Evolutionary conservation across 2,329 filamentous ascomycete genomes (phyloP), one percentile per base, ranked within the genome.

Genomic region (Cordyceps pruinosa): DNA sequence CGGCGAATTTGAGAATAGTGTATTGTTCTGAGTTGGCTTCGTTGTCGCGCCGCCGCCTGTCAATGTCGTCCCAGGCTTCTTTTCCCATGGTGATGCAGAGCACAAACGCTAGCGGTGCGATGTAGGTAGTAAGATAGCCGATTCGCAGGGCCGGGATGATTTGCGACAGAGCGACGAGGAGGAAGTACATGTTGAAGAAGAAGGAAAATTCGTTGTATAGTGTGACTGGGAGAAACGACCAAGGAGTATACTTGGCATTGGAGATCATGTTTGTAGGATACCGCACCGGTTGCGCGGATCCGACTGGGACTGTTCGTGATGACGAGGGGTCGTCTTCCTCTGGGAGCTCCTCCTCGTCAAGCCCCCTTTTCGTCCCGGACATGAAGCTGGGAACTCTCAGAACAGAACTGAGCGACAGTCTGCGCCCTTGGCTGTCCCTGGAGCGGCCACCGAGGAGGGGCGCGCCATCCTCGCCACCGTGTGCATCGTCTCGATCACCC

Each of bases 181-280:
- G 78, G 71, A 99, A 99, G 71, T 99, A 99, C 78, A 97, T 90
- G 80, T 99, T 99, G 80, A 99, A 96, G 75, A 99, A 99, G 77
- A 97, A 99, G 59, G 93, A 97, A 70, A 99, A 99, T 69, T 99
- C 94, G 74, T 97, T 97, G 74, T 97, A 99, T 23, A 99, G 78
- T 0, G 94, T 99, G 53, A 93, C 80, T 2, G 95, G 95, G 15
- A 99, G 80, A 72, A 99, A 99, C 53, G 89, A 96, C 77, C 92
- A 87, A 1, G 92, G 85, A 30, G 93, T 97, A 72, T 99, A 99
- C 78, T 97, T 99, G 56, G 94, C 93, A 70, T 99, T 97, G 35
- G 93, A 97, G 49, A 99, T 83, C 57, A 90, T 82, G 71, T 99
- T 99, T 9, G 89, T 84, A 10, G 94, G 93, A 70, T 93, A 97